These are phyloP conservation scores for Poa annua DNA, from an alignment of 176 grass and related monocot genomes.

Conservation along the genomic window DNA sequence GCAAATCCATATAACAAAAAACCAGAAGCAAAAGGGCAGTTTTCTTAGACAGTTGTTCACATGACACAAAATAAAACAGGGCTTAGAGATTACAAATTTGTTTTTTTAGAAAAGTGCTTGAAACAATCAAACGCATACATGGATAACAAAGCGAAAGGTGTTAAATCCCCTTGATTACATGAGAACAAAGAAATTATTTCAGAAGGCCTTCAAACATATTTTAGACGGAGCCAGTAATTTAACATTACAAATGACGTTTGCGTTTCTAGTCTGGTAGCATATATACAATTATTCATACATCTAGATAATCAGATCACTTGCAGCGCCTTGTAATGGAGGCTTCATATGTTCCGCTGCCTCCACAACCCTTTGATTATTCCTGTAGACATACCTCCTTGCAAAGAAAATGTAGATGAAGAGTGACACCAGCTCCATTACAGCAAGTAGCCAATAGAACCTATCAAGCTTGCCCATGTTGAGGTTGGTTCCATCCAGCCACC, in stretches of 20 bases:
- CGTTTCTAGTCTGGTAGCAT: not conserved
- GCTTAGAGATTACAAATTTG: too few relatives aligned
- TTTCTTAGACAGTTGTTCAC: too few relatives aligned
- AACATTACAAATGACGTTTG: not conserved
- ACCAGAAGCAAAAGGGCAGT: too few relatives aligned
- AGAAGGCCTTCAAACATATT: too few relatives aligned
- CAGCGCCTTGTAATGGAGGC: not conserved
- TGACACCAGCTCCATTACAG: conserved; percentile 51
- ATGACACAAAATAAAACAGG: too few relatives aligned
- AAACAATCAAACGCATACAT: too few relatives aligned
- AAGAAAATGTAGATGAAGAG: conserved; percentile 64
- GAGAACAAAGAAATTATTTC: too few relatives aligned
- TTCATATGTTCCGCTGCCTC: conserved; percentile 17
- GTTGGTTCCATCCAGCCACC: conserved; percentile 77
- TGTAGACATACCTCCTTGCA: conserved; percentile 63
- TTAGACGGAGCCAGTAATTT: not conserved
- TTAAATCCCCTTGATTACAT: too few relatives aligned
- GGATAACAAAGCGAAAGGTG: too few relatives aligned
- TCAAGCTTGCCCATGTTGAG: conserved; percentile 73
- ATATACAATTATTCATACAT: not conserved
- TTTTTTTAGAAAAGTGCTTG: too few relatives aligned
- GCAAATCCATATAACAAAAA: too few relatives aligned
- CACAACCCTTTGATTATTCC: conserved; percentile 52
- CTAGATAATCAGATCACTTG: conserved; percentile 1
- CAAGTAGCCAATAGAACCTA: conserved; percentile 72